Evolutionary conservation across 305 asterid genomes (phyloP).

Genomic region (Euphrasia arctica): DNA sequence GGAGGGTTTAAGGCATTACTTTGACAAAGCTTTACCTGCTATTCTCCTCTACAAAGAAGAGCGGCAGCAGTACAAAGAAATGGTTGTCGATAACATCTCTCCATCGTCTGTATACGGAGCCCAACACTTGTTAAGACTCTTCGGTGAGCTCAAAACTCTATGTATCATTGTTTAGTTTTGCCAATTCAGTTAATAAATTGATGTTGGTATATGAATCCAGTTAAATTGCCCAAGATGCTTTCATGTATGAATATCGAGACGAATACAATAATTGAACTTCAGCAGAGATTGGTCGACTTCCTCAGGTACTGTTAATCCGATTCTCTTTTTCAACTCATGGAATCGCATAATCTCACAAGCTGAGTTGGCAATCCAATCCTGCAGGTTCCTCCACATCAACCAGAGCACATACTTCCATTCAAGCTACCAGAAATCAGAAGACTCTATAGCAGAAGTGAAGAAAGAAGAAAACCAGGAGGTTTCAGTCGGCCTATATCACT

Average conservation of each 20-base stretch:
- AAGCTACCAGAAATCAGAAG: conserved; percentile 34
- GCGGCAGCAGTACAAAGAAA: conserved; percentile 53
- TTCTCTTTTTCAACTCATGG: background rate
- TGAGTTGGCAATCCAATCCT: background rate
- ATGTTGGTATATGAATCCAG: conserved; percentile 27
- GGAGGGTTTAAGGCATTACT: conserved; percentile 55
- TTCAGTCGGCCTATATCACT: background rate
- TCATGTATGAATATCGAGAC: conserved; percentile 42
- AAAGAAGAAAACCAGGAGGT: conserved; percentile 30
- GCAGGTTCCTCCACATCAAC: conserved; percentile 66
- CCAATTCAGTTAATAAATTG: background rate
- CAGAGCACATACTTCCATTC: conserved; percentile 44
- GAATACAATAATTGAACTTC: conserved; percentile 44
- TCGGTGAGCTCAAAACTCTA: conserved; percentile 46
- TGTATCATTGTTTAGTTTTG: background rate
- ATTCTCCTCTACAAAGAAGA: conserved; percentile 76
- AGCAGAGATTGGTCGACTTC: conserved; percentile 44
- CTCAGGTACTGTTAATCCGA: conserved; percentile 44
- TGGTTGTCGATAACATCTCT: conserved; percentile 32
- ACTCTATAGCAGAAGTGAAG: conserved; percentile 20
- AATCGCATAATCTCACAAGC: background rate
- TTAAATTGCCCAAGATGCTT: conserved; percentile 68
- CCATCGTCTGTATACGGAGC: conserved; percentile 78
- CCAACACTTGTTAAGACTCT: conserved; percentile 72
- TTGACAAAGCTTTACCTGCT: conserved; percentile 68